Percentiles rank a stretch among this genome's conserved stretches.
Evolutionary conservation across 495 filamentous ascomycete genomes (phyloP).

Genomic region (Darksidea phi): DNA sequence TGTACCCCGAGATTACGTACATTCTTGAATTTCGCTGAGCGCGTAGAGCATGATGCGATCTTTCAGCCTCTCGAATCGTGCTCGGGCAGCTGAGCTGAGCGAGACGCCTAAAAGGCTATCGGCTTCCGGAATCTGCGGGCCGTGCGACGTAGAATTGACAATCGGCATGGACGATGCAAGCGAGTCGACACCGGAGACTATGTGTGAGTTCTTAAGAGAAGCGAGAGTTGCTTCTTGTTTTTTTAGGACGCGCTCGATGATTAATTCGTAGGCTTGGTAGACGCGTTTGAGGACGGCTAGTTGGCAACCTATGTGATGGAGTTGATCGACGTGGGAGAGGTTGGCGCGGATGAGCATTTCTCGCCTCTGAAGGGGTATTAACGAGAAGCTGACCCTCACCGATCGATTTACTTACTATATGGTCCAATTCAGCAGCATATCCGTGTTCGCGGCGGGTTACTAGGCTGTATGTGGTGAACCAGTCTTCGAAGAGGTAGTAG

Average conservation of each 20-base stretch:
- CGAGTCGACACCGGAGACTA: slow-evolving; percentile 33
- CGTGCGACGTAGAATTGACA: not conserved
- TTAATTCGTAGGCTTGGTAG: slow-evolving; percentile 74
- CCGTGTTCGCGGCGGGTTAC: slow-evolving; percentile 60
- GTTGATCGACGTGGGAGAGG: slow-evolving; percentile 64
- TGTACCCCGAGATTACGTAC: too few species aligned
- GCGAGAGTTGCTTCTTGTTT: slow-evolving; percentile 42
- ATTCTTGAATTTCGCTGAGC: slow-evolving; percentile 76
- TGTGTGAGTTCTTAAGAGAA: slow-evolving; percentile 45
- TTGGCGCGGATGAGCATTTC: slow-evolving; percentile 60
- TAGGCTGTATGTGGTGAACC: slow-evolving; percentile 66
- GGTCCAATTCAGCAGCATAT: slow-evolving; percentile 58
- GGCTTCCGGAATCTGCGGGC: slow-evolving; percentile 43
- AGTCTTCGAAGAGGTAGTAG: slow-evolving; percentile 88
- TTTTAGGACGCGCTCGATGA: slow-evolving; percentile 71
- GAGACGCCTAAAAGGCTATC: slow-evolving; percentile 53
- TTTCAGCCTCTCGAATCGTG: slow-evolving; percentile 71
- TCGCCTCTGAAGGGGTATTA: slow-evolving; percentile 51
- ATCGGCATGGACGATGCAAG: slow-evolving; percentile 25
- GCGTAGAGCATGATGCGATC: slow-evolving; percentile 78
- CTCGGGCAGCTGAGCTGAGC: slow-evolving; percentile 63
- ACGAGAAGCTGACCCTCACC: too few species aligned
- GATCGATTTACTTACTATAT: slow-evolving; percentile 58
- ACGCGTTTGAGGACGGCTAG: slow-evolving; percentile 69
- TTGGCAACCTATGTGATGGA: slow-evolving; percentile 70